Base-by-base conservation (phyloP, 257 asterid genomes). In the Verbascum thapsus region DNA sequence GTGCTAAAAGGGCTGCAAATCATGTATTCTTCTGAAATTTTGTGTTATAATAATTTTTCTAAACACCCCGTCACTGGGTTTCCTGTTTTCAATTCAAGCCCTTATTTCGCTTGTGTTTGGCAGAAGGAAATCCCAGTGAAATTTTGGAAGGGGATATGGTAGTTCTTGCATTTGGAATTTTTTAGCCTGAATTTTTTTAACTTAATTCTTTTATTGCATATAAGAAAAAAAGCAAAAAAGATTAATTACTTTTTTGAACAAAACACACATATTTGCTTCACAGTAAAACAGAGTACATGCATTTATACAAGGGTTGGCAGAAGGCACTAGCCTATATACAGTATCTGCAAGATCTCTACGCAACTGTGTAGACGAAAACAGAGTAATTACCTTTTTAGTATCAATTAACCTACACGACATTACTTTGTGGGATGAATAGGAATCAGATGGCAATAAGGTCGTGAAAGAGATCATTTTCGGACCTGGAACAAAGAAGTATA, bases 361-460 rank as follows among this genome's bases (percentile, higher is more conserved):
- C n/a, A n/a, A n/a, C n/a, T n/a, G n/a, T n/a, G n/a, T n/a, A n/a
- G n/a, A n/a, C n/a, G n/a, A n/a, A n/a, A n/a, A n/a, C n/a, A n/a
- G n/a, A n/a, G n/a, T n/a, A n/a, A n/a, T n/a, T n/a, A n/a, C n/a
- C n/a, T n/a, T n/a, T 26, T 26, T 5, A 26, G 32, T 50, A 17
- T 45, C 13, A 18, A 30, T 57, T 64, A 22, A 54, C 56, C 53
- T 73, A 9, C 41, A 8, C 48, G n/a, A 20, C 32, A 5, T 71
- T 57, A 10, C 52, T 42, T 59, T 34, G 16, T 69, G 40, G 16
- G 42, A 61, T 43, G 66, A 63, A 17, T 38, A 90, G 97, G 96
- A 85, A 63, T 71, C 83, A n/a, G 88, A 87, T 77, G 97, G 96
- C 69, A 83, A 80, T 71, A 85, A 83, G 76, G 80, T 87, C 61